Percentiles rank a stretch among this genome's conserved stretches.
These are phyloP conservation scores for Berberis thunbergii DNA, from an alignment of 164 flowering plant species.

Conservation along the genomic window DNA sequence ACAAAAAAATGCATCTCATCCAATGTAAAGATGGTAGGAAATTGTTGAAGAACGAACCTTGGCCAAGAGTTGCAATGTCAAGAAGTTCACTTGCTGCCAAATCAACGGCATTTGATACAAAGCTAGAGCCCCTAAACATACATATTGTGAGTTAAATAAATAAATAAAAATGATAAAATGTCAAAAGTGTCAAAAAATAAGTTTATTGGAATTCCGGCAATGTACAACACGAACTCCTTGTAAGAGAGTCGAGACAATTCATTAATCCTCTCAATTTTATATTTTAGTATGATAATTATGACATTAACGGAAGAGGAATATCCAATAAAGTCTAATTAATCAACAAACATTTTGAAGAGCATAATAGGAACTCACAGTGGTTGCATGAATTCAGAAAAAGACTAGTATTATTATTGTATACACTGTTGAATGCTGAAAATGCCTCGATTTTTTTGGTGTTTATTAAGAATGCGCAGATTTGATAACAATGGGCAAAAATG, in stretches of 20 bases:
- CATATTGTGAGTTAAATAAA: slow-evolving; percentile 3
- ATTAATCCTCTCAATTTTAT: too few species aligned
- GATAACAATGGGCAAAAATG: slow-evolving; percentile 12
- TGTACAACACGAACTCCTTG: too few species aligned
- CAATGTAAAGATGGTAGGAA: neutral
- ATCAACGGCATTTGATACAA: slow-evolving; percentile 55
- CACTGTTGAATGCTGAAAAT: slow-evolving; percentile 74
- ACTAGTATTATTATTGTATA: slow-evolving; percentile 58
- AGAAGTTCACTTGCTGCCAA: slow-evolving; percentile 54
- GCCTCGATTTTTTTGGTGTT: slow-evolving; percentile 50
- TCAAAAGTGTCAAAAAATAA: neutral
- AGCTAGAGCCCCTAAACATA: slow-evolving; percentile 39
- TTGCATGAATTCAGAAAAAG: slow-evolving; percentile 81
- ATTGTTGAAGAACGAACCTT: slow-evolving; percentile 30
- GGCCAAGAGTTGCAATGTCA: slow-evolving; percentile 49
- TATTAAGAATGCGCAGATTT: slow-evolving; percentile 72
- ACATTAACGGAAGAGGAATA: neutral
- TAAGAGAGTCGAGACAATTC: too few species aligned
- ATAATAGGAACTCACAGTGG: slow-evolving; percentile 47
- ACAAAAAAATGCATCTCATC: neutral
- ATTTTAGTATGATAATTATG: neutral
- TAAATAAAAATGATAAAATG: neutral
- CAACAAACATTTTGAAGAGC: too few species aligned
- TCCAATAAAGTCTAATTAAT: neutral
- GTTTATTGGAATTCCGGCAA: too few species aligned